phyloP scores from a whole-genome alignment of 495 filamentous ascomycete species.

The Ramalina intermedia region DNA sequence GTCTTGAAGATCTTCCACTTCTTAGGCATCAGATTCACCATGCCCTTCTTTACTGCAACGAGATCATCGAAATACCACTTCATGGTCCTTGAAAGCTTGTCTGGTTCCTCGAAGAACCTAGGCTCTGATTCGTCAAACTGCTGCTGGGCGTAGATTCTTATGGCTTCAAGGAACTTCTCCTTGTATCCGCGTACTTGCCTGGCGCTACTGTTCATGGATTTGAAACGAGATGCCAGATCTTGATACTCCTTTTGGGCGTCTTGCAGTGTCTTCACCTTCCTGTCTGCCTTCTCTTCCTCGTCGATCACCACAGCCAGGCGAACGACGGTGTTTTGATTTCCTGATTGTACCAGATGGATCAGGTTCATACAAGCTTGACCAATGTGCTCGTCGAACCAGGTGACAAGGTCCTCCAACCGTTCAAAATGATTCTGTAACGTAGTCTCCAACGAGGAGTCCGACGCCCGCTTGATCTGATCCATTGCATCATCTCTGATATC shows the following conservation, averaged over 20 bases:
- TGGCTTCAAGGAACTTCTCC: conserved; percentile 75
- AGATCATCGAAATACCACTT: conserved; percentile 97
- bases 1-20: conserved; percentile 95
- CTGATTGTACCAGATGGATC: conserved; percentile 68
- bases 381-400: conserved; percentile 91
- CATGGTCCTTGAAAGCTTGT: conserved; percentile 69
- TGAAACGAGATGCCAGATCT: conserved; percentile 83
- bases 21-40: conserved; percentile 80
- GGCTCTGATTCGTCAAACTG: conserved; percentile 63
- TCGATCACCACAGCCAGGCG: conserved; percentile 81
- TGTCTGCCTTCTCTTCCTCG: conserved; percentile 92
- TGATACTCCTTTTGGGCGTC: conserved; percentile 91
- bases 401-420: conserved; percentile 72
- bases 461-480: conserved; percentile 71
- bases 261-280: conserved; percentile 74
- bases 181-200: conserved; percentile 93
- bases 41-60: conserved; percentile 77
- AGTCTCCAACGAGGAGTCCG: conserved; percentile 55
- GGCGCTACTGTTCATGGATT: conserved; percentile 81
- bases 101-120: conserved; percentile 67
- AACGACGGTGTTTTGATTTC: conserved; percentile 79
- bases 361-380: conserved; percentile 77
- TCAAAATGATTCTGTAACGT: conserved; percentile 82
- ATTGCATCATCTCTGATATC: conserved; percentile 93
- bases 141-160: conserved; percentile 53